phyloP scores from a whole-genome alignment of 2,329 filamentous ascomycete species.

The Aspergillus sclerotialis region DNA sequence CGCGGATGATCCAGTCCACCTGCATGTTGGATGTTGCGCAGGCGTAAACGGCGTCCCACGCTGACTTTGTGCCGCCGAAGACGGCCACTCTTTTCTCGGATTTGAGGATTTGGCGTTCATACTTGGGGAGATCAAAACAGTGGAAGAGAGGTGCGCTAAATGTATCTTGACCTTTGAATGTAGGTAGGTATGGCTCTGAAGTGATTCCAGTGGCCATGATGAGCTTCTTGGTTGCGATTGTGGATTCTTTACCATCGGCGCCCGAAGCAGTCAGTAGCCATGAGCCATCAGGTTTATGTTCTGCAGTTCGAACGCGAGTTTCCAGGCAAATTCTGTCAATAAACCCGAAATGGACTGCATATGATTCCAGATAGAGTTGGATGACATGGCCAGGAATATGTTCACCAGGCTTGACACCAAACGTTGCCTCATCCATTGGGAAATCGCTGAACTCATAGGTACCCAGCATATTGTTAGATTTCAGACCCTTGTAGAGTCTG shows the following conservation, averaged over 20 bases:
- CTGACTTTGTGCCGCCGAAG: constrained; percentile 56
- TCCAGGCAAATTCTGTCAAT: constrained; percentile 42
- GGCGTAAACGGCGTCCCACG: constrained; percentile 56
- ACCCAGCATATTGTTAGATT: constrained; percentile 67
- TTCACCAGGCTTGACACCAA: constrained; percentile 42
- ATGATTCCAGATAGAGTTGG: constrained; percentile 52
- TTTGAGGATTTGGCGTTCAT: constrained; percentile 24
- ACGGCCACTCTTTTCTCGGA: constrained; percentile 37
- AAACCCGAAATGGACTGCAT: constrained; percentile 48
- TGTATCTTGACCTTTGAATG: constrained; percentile 41
- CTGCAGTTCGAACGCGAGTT: constrained; percentile 44
- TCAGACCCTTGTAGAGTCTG: constrained; percentile 60
- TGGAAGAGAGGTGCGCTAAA: constrained; percentile 55
- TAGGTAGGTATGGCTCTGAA: constrained; percentile 50
- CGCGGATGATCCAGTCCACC: constrained; percentile 37
- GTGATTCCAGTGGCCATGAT: constrained; percentile 58
- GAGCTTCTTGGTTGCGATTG: constrained; percentile 40
- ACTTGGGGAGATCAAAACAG: constrained; percentile 44
- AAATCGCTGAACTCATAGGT: constrained; percentile 70
- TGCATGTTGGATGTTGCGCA: constrained; percentile 48
- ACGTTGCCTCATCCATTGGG: constrained; percentile 55
- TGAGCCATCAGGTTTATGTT: constrained; percentile 33
- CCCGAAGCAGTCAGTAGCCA: constrained; percentile 23
- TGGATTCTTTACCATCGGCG: constrained; percentile 5
- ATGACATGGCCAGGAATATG: constrained; percentile 55